Base-by-base conservation (phyloP, 2,329 filamentous ascomycete species). In the Daldinia sp. region DNA sequence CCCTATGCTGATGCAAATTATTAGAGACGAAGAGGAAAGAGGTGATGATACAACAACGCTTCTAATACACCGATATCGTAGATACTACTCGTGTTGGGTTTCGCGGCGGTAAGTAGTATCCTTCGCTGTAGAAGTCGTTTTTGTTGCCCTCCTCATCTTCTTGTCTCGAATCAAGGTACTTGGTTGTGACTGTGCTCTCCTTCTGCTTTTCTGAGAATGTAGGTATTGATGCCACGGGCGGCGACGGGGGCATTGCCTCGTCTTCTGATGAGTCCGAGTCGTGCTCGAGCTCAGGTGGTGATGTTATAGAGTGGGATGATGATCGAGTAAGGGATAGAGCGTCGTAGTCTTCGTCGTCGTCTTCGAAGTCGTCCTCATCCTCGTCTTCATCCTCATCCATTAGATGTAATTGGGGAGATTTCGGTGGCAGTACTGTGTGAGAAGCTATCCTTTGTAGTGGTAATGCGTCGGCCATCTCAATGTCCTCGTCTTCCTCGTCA, bases 251-350 rank as follows among this genome's bases (percentile, higher is more conserved):
- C 86, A 92, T 87, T 48, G 83, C 79, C 69, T 91, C 88, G 77
- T 93, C 90, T 71, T 93, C 90, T 59, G 87, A 89, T 1, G 86
- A 88, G 66, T 89, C 89, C 64, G 85, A 86, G 74, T 93, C 90
- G 66, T 87, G 82, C 68, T 88, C 83, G 60, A 93, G 86, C 75
- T 92, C 90, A 7, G 90, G 90, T 53, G 90, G 85, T 54, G 87
- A 86, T 72, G 78, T 85, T 72, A 50, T 43, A 21, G 82, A 81
- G 78, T 89, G 89, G 4, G 90, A 93, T 23, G 82, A 82, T 64
- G 88, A 90, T 71, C 89, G 87, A 57, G 88, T 90, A 62, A 93
- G 84, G 63, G 85, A 83, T 56, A 93, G 85, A 62, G 87, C 81
- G 66, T 82, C 83, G 70, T 87, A 88, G 77, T 89, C 87, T 74